A percentile compares a stretch with the other conserved stretches of the same genome.
phyloP scores from a whole-genome alignment of 257 asterid genomes.

The Craterostigma plantagineum region DNA sequence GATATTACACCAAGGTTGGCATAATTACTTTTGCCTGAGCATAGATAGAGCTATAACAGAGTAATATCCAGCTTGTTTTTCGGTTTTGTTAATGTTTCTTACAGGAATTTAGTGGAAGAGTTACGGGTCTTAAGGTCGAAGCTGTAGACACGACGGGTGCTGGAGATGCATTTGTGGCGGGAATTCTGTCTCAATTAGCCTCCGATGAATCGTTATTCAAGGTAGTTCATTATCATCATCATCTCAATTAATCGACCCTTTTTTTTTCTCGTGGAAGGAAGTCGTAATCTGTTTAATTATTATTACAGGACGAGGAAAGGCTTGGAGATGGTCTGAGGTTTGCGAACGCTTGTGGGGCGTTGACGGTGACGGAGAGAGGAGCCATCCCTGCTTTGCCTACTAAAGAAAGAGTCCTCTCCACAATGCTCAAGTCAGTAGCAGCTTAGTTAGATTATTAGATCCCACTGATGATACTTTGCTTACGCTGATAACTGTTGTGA shows the following conservation, averaged over 20 bases:
- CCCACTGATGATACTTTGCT: too few species aligned
- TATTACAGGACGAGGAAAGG: constrained; percentile 48
- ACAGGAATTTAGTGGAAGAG: constrained; percentile 88
- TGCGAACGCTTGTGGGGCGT: constrained; percentile 88
- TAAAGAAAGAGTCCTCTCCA: constrained; percentile 35
- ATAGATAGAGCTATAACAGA: too few species aligned
- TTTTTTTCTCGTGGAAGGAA: not conserved
- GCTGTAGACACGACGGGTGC: constrained; percentile 94
- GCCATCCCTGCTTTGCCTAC: constrained; percentile 97
- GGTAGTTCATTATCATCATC: constrained; percentile 22
- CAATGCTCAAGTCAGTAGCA: constrained; percentile 39
- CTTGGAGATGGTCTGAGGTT: constrained; percentile 66
- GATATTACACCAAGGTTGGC: constrained; percentile 86
- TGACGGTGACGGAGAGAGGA: constrained; percentile 86
- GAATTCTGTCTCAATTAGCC: constrained; percentile 66
- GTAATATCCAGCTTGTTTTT: too few species aligned
- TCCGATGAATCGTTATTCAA: constrained; percentile 49
- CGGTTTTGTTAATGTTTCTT: too few species aligned
- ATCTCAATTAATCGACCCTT: not conserved
- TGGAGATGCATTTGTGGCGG: constrained; percentile 99
- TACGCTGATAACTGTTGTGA: too few species aligned
- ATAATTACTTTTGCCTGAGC: too few species aligned
- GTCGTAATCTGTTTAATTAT: too few species aligned
- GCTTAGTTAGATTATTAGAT: too few species aligned
- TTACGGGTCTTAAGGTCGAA: constrained; percentile 67